A percentile compares a stretch with the other conserved stretches of the same genome.
phyloP scores from a whole-genome alignment of 116 monocot species.

The Zostera marina region DNA sequence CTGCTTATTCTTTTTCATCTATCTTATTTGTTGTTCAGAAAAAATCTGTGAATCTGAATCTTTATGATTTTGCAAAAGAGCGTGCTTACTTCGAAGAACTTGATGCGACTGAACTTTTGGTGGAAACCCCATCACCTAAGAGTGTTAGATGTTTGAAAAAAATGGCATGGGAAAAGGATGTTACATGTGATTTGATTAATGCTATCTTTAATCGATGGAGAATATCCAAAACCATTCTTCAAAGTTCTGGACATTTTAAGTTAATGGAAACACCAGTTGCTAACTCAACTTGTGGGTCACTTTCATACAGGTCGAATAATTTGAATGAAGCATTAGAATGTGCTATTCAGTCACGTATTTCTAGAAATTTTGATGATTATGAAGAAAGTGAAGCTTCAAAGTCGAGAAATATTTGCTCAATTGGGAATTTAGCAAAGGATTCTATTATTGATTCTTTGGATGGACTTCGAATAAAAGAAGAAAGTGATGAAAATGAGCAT shows the following conservation, averaged over 20 bases:
- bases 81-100: slow-evolving; percentile 81
- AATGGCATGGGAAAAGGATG: slow-evolving; percentile 18
- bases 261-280: slow-evolving; percentile 43
- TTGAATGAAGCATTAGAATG: slow-evolving; percentile 9
- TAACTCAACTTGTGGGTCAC: slow-evolving; percentile 7
- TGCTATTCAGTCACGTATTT: neutral
- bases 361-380: slow-evolving; percentile 3
- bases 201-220: slow-evolving; percentile 69
- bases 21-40: slow-evolving; percentile 21
- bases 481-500: slow-evolving; percentile 8
- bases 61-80: slow-evolving; percentile 52
- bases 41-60: slow-evolving; percentile 17
- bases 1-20: neutral
- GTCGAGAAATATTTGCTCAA: slow-evolving; percentile 5
- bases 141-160: slow-evolving; percentile 39
- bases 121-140: slow-evolving; percentile 83
- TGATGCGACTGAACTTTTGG: slow-evolving; percentile 69
- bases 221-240: slow-evolving; percentile 35
- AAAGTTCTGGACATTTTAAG: slow-evolving; percentile 17
- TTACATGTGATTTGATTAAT: slow-evolving; percentile 47
- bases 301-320: slow-evolving; percentile 4
- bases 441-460: slow-evolving; percentile 24
- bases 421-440: slow-evolving; percentile 7
- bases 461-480: slow-evolving; percentile 42
- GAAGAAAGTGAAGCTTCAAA: slow-evolving; percentile 11